Percentiles rank a stretch among this genome's conserved stretches.
Evolutionary conservation across 2,329 filamentous ascomycete genomes (phyloP).

Genomic region (Amylocarpus encephaloides): DNA sequence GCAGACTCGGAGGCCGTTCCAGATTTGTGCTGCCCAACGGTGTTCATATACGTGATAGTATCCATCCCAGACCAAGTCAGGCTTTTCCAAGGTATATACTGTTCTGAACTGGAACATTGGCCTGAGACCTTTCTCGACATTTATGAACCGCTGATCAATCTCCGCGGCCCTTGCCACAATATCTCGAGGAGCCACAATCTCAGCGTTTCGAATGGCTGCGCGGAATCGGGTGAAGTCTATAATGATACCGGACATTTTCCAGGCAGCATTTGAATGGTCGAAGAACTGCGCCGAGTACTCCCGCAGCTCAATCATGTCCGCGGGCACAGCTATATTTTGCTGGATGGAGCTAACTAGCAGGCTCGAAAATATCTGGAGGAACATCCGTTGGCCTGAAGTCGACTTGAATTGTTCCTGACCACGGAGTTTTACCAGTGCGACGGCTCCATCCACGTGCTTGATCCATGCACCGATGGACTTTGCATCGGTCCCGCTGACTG

Average conservation of each 20-base stretch:
- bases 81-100: constrained; percentile 20
- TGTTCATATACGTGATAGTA: constrained; percentile 26
- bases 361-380: constrained; percentile 46
- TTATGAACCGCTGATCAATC: constrained; percentile 11
- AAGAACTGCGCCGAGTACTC: constrained; percentile 35
- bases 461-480: constrained; percentile 46
- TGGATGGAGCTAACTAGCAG: constrained; percentile 47
- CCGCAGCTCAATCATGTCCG: constrained; percentile 41
- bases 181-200: constrained; percentile 32
- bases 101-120: constrained; percentile 20
- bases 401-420: constrained; percentile 42
- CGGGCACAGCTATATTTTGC: constrained; percentile 42
- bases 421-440: constrained; percentile 42
- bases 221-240: constrained; percentile 12
- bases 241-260: constrained; percentile 38
- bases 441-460: constrained; percentile 48
- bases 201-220: constrained; percentile 1
- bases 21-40: constrained; percentile 25
- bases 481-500: constrained; percentile 40
- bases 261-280: constrained; percentile 34
- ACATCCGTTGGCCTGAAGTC: constrained; percentile 43
- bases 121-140: constrained; percentile 12
- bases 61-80: constrained; percentile 25
- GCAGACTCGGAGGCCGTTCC: constrained; percentile 24
- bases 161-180: constrained; percentile 3